Evolutionary conservation across 129 eudicot species (phyloP), one percentile per base, ranked within the genome.

Genomic region (Scalesia atractyloides): DNA sequence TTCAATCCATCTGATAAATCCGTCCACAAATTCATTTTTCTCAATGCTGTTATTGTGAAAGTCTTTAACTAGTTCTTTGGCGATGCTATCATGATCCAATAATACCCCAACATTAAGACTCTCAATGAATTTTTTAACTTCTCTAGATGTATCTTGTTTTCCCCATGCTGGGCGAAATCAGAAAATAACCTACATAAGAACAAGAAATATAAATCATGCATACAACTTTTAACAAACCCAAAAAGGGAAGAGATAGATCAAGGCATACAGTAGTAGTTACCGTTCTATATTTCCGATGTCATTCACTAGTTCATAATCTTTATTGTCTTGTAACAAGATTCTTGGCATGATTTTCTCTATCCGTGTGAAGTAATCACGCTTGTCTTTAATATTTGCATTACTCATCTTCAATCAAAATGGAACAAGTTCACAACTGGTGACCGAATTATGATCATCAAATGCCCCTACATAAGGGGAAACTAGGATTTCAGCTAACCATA

Each of bases 261-360:
- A n/a, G n/a, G n/a, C n/a, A n/a, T n/a, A n/a, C n/a, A 26, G 30
- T 20, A 22, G 5, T 0, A 9, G 5, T 0, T 70, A 70, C 74
- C 65, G 34, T 47, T 60, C 61, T 30, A 73, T 61, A 34, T 60
- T 47, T 47, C 30, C 49, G 16, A 7, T 30, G 18, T 73, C 16
- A 3, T 61, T 73, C 69, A 73, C 60, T 15, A 73, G 69, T 30
- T 47, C 6, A 47, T 61, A 37, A 17, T 73, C 33, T 46, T 49
- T 50, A 73, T 60, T 49, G 13, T 44, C 46, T 46, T 73, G 77
- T 33, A 60, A 26, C 60, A 73, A 16, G 50, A 73, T 73, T 60
- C 77, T 60, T 47, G 77, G 77, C 69, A 73, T 73, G 50, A 73
- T 73, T 33, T 73, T 43, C 12, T 73, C 61, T 7, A 73, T 73